phyloP scores from a whole-genome alignment of 2,329 filamentous ascomycete genomes.

The Arachnopeziza araneosa region DNA sequence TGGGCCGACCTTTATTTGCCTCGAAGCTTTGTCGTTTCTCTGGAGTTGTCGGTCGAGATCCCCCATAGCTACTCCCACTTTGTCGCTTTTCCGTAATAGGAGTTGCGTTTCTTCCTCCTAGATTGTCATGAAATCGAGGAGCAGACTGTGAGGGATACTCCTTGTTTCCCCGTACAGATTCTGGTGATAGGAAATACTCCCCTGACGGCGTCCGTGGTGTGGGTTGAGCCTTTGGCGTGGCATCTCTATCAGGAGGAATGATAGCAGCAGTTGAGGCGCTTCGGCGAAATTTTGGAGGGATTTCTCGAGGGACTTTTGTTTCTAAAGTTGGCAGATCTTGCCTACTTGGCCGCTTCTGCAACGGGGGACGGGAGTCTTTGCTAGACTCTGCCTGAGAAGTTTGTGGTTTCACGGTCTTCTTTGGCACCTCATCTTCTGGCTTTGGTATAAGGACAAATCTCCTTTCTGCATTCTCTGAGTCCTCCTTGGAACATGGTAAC shows the following conservation, averaged over 20 bases:
- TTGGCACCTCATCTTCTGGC: conserved; percentile 7
- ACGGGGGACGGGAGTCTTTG: conserved; percentile 10
- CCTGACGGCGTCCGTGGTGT: conserved; percentile 21
- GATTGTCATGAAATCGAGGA: conserved; percentile 30
- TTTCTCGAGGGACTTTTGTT: conserved; percentile 28
- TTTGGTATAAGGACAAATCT: conserved; percentile 56
- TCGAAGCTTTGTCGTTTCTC: conserved; percentile 11
- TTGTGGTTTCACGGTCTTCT: neutral
- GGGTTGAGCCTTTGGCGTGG: conserved; percentile 6
- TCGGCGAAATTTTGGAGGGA: conserved; percentile 27
- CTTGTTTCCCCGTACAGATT: conserved; percentile 31
- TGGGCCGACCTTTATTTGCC: neutral
- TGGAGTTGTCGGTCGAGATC: conserved; percentile 15
- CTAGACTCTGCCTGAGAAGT: neutral
- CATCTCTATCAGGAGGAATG: conserved; percentile 10
- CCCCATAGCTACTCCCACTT: conserved; percentile 20
- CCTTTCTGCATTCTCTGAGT: conserved; percentile 41
- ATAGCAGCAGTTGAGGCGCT: conserved; percentile 24
- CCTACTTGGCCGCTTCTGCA: conserved; percentile 23
- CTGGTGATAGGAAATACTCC: conserved; percentile 43
- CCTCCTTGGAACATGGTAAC: conserved; percentile 16
- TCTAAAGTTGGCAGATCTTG: conserved; percentile 30
- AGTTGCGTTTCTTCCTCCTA: conserved; percentile 25
- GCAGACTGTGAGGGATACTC: conserved; percentile 32
- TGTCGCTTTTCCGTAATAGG: conserved; percentile 20